These are phyloP conservation scores for Larix sibirica DNA, from an alignment of 83 land plant species.

Conservation along the genomic window DNA sequence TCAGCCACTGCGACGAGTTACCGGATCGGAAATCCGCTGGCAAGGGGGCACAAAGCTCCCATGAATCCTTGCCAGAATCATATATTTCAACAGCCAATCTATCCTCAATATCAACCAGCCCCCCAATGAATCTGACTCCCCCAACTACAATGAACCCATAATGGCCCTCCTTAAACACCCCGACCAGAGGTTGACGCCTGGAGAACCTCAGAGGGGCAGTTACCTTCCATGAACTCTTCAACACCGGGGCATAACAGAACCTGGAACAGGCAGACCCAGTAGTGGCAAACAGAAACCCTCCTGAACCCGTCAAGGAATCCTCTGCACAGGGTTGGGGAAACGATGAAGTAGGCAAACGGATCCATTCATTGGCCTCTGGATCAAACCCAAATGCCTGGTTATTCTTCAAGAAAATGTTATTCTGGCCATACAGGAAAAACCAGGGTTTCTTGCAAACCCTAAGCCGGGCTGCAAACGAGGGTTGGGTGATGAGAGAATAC, in stretches of 20 bases:
- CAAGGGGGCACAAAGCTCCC: conserved; percentile 56
- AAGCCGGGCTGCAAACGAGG: conserved; percentile 28
- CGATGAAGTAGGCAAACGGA: conserved; percentile 27
- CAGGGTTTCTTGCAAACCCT: conserved; percentile 32
- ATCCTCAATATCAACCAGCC: conserved; percentile 60
- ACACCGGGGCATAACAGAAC: conserved; percentile 28
- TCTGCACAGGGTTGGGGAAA: not conserved
- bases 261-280: conserved; percentile 12
- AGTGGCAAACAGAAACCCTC: conserved; percentile 35
- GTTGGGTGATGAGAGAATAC: conserved; percentile 28
- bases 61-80: conserved; percentile 25
- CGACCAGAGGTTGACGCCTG: conserved; percentile 46
- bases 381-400: conserved; percentile 64
- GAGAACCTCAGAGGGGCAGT: conserved; percentile 42
- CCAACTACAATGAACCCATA: conserved; percentile 44
- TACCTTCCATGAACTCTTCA: conserved; percentile 19
- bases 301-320: conserved; percentile 26
- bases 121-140: conserved; percentile 42
- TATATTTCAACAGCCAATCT: conserved; percentile 53
- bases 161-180: conserved; percentile 16
- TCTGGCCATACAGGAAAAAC: conserved; percentile 55
- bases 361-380: conserved; percentile 46
- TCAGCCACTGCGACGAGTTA: conserved; percentile 41
- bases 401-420: conserved; percentile 30
- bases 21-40: conserved; percentile 42